Evolutionary conservation across 106 monocot genomes (phyloP), one percentile per base, ranked within the genome.

Genomic region (Posidonia australis): DNA sequence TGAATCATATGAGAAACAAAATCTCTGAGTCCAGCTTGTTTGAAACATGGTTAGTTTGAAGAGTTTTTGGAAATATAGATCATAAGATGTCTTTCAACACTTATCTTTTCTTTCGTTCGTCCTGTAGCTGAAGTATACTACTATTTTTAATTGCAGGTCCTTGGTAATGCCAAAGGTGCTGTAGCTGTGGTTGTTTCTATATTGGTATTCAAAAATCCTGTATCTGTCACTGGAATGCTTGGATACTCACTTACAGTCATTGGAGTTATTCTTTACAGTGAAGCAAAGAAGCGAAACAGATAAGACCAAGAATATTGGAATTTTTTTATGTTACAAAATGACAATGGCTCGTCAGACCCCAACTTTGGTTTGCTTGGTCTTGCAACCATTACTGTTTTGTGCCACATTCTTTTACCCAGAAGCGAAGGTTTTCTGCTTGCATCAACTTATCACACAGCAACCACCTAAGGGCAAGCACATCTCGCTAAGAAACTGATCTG

Each of bases 121-220:
- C 36, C 36, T 7, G 7, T 36, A 36, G 5, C 36, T 36, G 36
- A 36, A 36, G 36, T 36, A 7, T 36, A 7, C 7, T 36, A 4
- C 41, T 56, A 44, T 52, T 42, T 29, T 54, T 25, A 44, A 22
- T 76, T 77, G 19, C 66, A 93, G 93, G 93, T 93, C 63, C 88
- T 93, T 30, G 93, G 93, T 60, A 93, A 93, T 73, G 88, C 93
- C 16, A 93, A 93, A 75, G 93, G 93, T 9, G 93, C 93, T 41
- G 83, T 93, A 0, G 93, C 88, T 1, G 93, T 93, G 46, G 93
- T 93, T 0, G 70, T 93, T 12, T 93, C 93, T 25, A 88, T 93
- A 45, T 60, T 88, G 32, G 83, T 93, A 70, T 93, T 93, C 60
- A 83, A 55, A 52, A 93, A 93, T 42, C 93, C 93, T 4, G 85